These are phyloP conservation scores for Rhododendron simsii DNA, from an alignment of 148 eudicot species.

Conservation along the genomic window DNA sequence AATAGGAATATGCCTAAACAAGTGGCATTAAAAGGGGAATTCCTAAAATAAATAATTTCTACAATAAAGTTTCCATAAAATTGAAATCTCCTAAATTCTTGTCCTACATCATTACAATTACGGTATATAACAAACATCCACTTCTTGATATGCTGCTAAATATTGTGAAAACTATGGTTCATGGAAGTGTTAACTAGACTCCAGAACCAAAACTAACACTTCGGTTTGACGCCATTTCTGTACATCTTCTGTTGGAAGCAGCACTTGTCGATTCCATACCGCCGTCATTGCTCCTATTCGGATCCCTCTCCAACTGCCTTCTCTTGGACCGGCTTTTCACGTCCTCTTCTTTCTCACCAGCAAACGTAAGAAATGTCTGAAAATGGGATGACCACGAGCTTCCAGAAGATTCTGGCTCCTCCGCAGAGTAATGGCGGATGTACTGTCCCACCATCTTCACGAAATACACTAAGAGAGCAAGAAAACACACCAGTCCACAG, in stretches of 20 bases:
- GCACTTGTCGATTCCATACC: background rate
- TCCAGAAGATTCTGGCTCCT: slow-evolving; percentile 6
- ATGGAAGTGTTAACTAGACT: background rate
- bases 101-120: too few relatives aligned
- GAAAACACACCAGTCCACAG: slow-evolving; percentile 44
- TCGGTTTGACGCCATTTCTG: slow-evolving; percentile 10
- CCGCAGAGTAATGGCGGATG: slow-evolving; percentile 27
- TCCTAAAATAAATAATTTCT: too few relatives aligned
- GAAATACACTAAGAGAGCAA: slow-evolving; percentile 43
- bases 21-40: too few relatives aligned
- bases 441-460: slow-evolving; percentile 32
- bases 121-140: background rate
- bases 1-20: too few relatives aligned
- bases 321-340: slow-evolving; percentile 35
- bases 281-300: slow-evolving; percentile 14
- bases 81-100: too few relatives aligned
- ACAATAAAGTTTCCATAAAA: too few relatives aligned
- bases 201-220: slow-evolving; percentile 7
- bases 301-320: slow-evolving; percentile 35
- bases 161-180: background rate
- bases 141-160: background rate
- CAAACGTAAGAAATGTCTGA: slow-evolving; percentile 50
- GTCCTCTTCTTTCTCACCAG: slow-evolving; percentile 54
- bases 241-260: background rate
- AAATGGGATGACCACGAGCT: slow-evolving; percentile 32